Conservation (phyloP, 306 rosid species). For the Elaeagnus macrophylla region DNA sequence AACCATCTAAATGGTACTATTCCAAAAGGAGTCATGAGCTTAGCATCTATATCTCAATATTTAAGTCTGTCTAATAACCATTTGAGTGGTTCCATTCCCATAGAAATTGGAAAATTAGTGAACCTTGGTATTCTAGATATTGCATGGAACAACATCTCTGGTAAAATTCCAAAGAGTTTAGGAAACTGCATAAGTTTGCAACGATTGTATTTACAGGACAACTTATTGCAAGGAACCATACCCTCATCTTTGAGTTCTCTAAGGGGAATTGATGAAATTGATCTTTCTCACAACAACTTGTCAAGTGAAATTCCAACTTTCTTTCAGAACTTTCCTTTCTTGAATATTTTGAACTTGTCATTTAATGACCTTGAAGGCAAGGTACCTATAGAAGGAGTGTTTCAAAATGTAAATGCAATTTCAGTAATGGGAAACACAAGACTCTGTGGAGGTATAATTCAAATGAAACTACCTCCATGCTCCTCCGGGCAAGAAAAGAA, state of each 20-base stretch:
- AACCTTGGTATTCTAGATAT: neutral
- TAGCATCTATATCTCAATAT: neutral
- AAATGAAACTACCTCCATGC: neutral
- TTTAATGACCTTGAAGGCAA: neutral
- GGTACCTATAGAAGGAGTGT: neutral
- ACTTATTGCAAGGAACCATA: neutral
- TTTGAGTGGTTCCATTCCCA: neutral
- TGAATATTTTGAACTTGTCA: neutral
- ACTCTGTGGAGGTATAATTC: neutral
- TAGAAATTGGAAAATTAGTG: neutral
- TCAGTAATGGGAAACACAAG: neutral
- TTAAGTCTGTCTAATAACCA: neutral
- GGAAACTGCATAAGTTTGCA: neutral
- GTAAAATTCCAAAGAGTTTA: neutral
- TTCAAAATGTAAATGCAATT: neutral
- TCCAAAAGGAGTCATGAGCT: neutral
- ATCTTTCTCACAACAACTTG: conserved; percentile 12
- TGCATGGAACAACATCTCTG: neutral
- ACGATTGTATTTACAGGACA: neutral
- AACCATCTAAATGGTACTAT: neutral
- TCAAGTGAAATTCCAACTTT: neutral
- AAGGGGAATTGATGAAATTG: neutral
- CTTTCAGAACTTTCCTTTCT: neutral
- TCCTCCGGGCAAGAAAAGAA: neutral
- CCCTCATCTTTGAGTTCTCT: neutral